Percentiles rank a stretch among this genome's conserved stretches.
Conservation (phyloP, 768 basidiomycete genomes). For the Trametes elegans region DNA sequence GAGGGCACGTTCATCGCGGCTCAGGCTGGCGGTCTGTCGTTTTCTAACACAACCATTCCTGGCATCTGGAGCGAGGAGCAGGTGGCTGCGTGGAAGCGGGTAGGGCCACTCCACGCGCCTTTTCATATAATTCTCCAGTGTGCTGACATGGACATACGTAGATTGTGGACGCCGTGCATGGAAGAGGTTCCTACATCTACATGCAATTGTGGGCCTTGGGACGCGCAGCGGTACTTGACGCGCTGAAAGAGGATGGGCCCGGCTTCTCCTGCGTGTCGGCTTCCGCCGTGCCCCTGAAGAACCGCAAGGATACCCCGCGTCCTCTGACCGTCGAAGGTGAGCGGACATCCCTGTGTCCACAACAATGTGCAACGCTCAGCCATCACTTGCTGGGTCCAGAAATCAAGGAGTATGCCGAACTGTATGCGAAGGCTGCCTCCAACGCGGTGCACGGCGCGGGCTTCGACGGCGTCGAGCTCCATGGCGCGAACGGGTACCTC, state of each 20-base stretch:
- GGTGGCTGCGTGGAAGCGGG: not conserved
- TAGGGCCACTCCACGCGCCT: not conserved
- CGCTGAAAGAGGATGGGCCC: constrained; percentile 36
- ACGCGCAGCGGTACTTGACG: constrained; percentile 32
- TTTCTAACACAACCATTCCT: not conserved
- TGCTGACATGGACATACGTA: constrained; percentile 17
- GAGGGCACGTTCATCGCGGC: constrained; percentile 33
- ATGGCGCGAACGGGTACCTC: constrained; percentile 28
- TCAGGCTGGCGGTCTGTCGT: not conserved
- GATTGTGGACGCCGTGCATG: constrained; percentile 57
- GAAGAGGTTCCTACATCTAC: constrained; percentile 47
- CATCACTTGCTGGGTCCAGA: not conserved
- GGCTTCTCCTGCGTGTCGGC: not conserved
- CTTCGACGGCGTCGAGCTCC: constrained; percentile 25
- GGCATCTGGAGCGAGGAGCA: not conserved
- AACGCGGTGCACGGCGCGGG: constrained; percentile 29
- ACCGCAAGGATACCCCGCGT: constrained; percentile 15
- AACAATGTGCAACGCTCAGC: constrained; percentile 25
- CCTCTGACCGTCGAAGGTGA: constrained; percentile 23
- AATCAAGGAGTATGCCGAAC: constrained; percentile 39
- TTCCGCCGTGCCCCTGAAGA: not conserved
- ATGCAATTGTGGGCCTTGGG: constrained; percentile 58
- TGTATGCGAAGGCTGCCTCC: constrained; percentile 24
- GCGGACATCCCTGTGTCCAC: not conserved
- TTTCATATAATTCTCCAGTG: not conserved